Conservation (phyloP, 495 filamentous ascomycete genomes). For the Daldinia vernicosa region DNA sequence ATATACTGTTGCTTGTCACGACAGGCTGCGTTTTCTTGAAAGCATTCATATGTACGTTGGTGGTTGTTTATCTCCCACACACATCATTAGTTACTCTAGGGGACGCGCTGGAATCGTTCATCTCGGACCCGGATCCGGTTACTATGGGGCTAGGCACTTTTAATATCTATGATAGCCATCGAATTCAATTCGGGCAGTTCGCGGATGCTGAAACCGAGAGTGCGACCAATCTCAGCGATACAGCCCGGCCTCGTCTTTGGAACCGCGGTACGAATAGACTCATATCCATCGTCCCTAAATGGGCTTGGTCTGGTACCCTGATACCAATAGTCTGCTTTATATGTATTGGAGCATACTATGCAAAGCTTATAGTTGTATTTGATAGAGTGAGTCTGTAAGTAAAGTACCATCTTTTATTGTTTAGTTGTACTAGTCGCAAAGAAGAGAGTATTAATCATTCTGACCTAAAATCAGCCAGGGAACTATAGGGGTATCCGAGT, state of each 20-base stretch:
- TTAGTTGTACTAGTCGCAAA: too few relatives aligned
- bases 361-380: background rate
- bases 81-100: background rate
- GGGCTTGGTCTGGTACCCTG: background rate
- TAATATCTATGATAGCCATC: background rate
- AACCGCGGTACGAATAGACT: background rate
- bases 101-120: background rate
- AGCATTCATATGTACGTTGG: background rate
- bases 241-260: background rate
- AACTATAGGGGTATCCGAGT: background rate
- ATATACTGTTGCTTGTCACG: background rate
- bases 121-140: background rate
- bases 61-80: background rate
- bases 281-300: background rate
- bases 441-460: background rate
- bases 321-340: background rate
- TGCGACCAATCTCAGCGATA: background rate
- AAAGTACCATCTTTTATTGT: background rate
- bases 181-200: background rate
- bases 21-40: background rate
- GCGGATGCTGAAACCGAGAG: background rate
- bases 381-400: background rate
- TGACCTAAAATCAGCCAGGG: background rate
- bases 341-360: background rate
- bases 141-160: background rate